phyloP scores from a whole-genome alignment of 225 moss, liverwort and hornwort species.

The Rhytidiadelphus loreus region DNA sequence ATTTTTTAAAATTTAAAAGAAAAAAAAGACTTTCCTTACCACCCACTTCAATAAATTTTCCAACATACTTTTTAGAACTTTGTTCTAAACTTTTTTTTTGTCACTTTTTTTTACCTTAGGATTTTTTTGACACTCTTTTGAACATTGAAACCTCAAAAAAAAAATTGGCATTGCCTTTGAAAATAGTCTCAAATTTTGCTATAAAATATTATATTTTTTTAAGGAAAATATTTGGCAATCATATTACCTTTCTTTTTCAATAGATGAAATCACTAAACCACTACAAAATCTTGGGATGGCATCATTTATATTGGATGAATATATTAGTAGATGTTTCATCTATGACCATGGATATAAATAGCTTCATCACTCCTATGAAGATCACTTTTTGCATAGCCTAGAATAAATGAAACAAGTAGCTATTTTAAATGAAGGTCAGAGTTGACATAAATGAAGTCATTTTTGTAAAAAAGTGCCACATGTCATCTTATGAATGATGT shows the following conservation, averaged over 20 bases:
- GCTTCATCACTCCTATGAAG: not conserved
- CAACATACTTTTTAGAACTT: not conserved
- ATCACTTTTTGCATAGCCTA: not conserved
- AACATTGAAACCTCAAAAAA: not conserved
- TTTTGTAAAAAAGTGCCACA: too few species aligned
- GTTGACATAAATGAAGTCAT: too few species aligned
- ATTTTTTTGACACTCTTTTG: not conserved
- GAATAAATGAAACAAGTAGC: not conserved
- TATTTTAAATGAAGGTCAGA: too few species aligned
- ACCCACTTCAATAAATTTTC: not conserved
- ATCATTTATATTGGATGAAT: not conserved
- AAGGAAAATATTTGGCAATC: not conserved
- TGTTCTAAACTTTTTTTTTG: not conserved
- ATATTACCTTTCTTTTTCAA: not conserved
- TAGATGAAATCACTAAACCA: not conserved
- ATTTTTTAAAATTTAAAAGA: not conserved
- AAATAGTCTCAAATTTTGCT: not conserved
- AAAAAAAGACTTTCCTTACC: not conserved
- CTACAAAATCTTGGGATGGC: not conserved
- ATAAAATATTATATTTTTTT: not conserved
- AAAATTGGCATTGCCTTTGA: not conserved
- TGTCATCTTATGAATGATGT: too few species aligned
- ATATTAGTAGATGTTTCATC: not conserved
- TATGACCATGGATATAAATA: not conserved
- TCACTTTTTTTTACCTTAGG: not conserved